phyloP scores from a whole-genome alignment of 768 basidiomycete genomes.

The Trichaptum fuscoviolaceum region DNA sequence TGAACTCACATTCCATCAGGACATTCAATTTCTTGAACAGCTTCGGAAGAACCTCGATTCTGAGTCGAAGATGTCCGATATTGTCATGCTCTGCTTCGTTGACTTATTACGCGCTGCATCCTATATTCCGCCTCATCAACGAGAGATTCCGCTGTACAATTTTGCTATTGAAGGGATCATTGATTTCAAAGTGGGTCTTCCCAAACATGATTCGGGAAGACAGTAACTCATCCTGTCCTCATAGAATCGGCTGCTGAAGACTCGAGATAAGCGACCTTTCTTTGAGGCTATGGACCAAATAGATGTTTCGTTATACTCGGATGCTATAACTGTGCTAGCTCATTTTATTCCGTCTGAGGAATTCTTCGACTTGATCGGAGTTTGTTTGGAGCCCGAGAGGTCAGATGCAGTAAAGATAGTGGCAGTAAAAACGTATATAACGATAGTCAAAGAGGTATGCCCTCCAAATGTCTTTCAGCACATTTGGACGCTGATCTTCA shows the following conservation, averaged over 20 bases:
- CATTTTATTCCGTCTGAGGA: conserved; percentile 65
- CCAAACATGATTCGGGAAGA: not conserved
- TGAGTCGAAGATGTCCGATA: conserved; percentile 55
- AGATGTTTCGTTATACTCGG: conserved; percentile 72
- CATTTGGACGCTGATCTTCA: not conserved
- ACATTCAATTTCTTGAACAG: conserved; percentile 55
- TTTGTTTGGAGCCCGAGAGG: conserved; percentile 69
- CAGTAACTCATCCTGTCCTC: conserved; percentile 15
- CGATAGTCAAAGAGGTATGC: conserved; percentile 59
- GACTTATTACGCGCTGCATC: conserved; percentile 74
- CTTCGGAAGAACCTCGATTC: conserved; percentile 52
- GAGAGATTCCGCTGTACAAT: conserved; percentile 56
- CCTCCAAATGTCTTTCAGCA: not conserved
- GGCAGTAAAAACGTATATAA: conserved; percentile 68
- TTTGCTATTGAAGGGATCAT: conserved; percentile 72
- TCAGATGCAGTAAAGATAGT: conserved; percentile 78
- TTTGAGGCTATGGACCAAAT: conserved; percentile 67
- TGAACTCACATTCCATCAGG: conserved; percentile 22
- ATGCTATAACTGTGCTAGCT: conserved; percentile 67
- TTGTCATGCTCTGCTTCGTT: conserved; percentile 65
- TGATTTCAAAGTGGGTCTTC: conserved; percentile 64
- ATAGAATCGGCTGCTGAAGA: conserved; percentile 24
- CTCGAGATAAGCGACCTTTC: conserved; percentile 43
- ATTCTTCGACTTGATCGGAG: conserved; percentile 50
- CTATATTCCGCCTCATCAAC: conserved; percentile 34